phyloP scores from a whole-genome alignment of 2,329 filamentous ascomycete genomes.

The Hortaea werneckii region DNA sequence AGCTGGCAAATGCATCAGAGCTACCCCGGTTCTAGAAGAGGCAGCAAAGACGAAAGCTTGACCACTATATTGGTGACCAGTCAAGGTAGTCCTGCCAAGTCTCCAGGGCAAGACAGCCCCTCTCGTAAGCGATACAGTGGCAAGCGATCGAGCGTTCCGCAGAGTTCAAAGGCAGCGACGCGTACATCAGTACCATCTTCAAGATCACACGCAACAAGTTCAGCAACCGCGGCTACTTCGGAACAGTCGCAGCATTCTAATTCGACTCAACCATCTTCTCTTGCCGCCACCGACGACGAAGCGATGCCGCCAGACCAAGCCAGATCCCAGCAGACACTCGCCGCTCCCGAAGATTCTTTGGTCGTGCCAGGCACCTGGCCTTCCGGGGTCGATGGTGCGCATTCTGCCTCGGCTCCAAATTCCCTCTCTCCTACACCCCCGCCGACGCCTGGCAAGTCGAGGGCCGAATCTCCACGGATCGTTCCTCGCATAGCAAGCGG shows the following conservation, averaged over 20 bases:
- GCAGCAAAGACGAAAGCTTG: conserved; percentile 26
- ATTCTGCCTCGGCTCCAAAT: conserved; percentile 13
- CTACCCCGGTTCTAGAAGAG: conserved; percentile 21
- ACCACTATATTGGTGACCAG: conserved; percentile 26
- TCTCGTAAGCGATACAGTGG: conserved; percentile 7
- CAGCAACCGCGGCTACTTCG: conserved; percentile 20
- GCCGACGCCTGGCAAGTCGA: conserved; percentile 4
- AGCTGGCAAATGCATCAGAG: conserved; percentile 23
- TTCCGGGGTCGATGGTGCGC: conserved; percentile 12
- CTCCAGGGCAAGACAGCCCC: conserved; percentile 9
- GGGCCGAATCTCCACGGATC: conserved; percentile 14
- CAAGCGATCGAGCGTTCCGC: conserved; percentile 10
- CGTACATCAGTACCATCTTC: conserved; percentile 22
- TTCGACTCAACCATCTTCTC: conserved; percentile 25
- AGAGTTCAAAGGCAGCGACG: conserved; percentile 6
- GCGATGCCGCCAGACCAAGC: conserved; percentile 7
- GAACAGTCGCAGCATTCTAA: conserved; percentile 20
- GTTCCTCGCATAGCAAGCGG: conserved; percentile 17
- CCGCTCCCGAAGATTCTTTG: conserved; percentile 14
- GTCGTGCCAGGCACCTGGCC: conserved; percentile 12
- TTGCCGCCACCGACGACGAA: conserved; percentile 21
- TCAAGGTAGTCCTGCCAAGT: conserved; percentile 16
- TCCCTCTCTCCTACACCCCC: conserved; percentile 12
- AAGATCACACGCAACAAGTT: conserved; percentile 24
- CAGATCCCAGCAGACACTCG: conserved; percentile 3